Evolutionary conservation across 169 alveolate species (phyloP).

Genomic region (Haemoproteus tartakovskyi): DNA sequence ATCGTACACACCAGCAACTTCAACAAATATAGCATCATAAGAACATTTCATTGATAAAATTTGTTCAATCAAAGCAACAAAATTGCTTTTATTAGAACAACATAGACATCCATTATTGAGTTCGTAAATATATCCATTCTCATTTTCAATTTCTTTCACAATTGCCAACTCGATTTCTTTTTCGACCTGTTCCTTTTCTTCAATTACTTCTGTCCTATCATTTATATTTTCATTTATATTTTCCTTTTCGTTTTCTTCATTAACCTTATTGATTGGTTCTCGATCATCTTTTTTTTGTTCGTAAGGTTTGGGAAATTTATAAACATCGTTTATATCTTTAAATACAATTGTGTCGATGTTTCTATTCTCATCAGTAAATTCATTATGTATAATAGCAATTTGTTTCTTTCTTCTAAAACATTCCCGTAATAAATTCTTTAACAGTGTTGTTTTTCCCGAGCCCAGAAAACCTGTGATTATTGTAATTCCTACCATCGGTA

Average conservation of each 20-base stretch:
- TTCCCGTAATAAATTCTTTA: conserved; percentile 39
- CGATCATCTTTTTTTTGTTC: too few species aligned
- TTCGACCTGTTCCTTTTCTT: not conserved
- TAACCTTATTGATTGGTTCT: not conserved
- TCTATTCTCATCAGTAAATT: conserved; percentile 48
- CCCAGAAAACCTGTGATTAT: conserved; percentile 63
- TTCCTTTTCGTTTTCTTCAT: not conserved
- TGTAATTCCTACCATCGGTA: conserved; percentile 50
- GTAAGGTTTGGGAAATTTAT: conserved; percentile 26
- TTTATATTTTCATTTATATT: too few species aligned
- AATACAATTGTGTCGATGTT: conserved; percentile 56
- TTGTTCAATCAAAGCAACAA: conserved; percentile 47
- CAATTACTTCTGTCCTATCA: not conserved
- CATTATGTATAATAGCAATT: conserved; percentile 64
- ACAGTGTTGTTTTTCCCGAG: conserved; percentile 59
- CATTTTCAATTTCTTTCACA: conserved; percentile 39
- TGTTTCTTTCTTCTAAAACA: conserved; percentile 23
- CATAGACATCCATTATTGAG: conserved; percentile 61
- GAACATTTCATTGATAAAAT: conserved; percentile 27
- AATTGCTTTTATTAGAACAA: conserved; percentile 62
- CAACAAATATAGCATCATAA: conserved; percentile 54
- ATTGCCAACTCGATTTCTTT: conserved; percentile 23
- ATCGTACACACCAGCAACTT: conserved; percentile 55
- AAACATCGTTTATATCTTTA: conserved; percentile 62
- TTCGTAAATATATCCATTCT: conserved; percentile 61